Conservation (phyloP, 2,329 filamentous ascomycete species). For the Verticillium alfalfae region DNA sequence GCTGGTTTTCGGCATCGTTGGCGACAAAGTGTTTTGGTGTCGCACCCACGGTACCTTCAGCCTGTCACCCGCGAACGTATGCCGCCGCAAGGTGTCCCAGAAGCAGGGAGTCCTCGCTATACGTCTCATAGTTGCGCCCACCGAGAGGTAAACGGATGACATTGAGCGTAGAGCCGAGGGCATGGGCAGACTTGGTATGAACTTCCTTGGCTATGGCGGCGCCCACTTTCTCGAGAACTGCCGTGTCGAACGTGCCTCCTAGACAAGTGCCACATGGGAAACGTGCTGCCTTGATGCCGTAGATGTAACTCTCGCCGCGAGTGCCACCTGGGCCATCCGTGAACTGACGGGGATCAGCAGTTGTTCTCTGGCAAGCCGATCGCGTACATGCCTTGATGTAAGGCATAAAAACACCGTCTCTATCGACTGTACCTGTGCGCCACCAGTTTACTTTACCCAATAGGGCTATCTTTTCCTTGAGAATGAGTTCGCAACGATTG, state of each 20-base stretch:
- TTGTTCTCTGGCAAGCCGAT: no score
- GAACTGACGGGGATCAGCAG: not conserved
- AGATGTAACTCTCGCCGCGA: not conserved
- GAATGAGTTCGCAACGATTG: not conserved
- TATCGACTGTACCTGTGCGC: slow-evolving; percentile 4
- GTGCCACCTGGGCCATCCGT: not conserved
- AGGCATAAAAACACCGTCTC: slow-evolving; percentile 3
- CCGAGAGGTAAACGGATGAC: slow-evolving; percentile 57
- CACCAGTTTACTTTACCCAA: slow-evolving; percentile 3
- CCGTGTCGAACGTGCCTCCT: not conserved
- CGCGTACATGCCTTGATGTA: slow-evolving; percentile 3
- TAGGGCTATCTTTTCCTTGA: slow-evolving; percentile 3
- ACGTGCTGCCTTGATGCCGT: not conserved
- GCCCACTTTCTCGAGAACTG: not conserved
- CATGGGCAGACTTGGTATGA: slow-evolving; percentile 44
- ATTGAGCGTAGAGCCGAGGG: slow-evolving; percentile 58
- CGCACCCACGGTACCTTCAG: not conserved
- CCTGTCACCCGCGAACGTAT: not conserved
- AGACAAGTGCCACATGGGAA: not conserved
- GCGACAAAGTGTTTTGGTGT: slow-evolving; percentile 1
- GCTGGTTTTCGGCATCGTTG: slow-evolving; percentile 29
- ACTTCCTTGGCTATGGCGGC: not conserved
- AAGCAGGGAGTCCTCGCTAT: slow-evolving; percentile 44
- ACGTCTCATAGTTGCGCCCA: slow-evolving; percentile 60
- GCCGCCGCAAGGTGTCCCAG: slow-evolving; percentile 31